Base-by-base conservation (phyloP, 306 rosid species). In the Cucurbita ficifolia region DNA sequence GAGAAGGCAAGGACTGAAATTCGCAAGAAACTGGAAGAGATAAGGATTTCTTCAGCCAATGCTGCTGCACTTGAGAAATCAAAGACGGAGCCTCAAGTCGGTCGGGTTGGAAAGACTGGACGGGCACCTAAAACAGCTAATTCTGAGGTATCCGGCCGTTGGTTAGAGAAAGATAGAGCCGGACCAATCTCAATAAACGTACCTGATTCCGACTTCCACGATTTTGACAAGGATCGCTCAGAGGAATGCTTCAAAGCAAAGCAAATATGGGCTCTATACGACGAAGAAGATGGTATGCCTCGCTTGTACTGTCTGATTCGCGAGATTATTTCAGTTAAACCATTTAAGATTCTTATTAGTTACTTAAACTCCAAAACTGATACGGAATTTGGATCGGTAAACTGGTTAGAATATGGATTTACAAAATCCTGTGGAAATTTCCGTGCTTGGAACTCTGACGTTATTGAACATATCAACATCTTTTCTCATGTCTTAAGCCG, bases 221-320 rank as follows among this genome's bases (percentile, higher is more conserved):
- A 91, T 82, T 95, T 95, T 50, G 99, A 95, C 81, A 88, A 87
- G 49, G 97, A 91, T 78, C 88, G 99, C 73, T 84, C 96, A 16
- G 99, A 95, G 82, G 88, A 89, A 78, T 89, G 97, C 83, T 95
- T 95, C 87, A 88, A 67, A 84, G 96, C 97, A 16, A 95, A 91
- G 86, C 99, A 95, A 81, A 89, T 95, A 86, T 95, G 99, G 99
- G 99, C 99, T 69, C 78, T 95, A 60, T 95, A 95, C 77, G 99
- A 95, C 55, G 99, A 95, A 79, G 98, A 92, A 72, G 99, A 95
- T 76, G 97, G 97, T 29, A 95, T 95, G 99, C 99, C 99, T 22
- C 92, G 99, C 42, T 83, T 95, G 88, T 91, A 95, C 86, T 95
- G 99, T 81, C 81, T 95, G 76, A 81, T 95, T 82, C 99, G 97